Conservation (phyloP, 2,329 filamentous ascomycete genomes). For the Sclerotinia sclerotiorum region DNA sequence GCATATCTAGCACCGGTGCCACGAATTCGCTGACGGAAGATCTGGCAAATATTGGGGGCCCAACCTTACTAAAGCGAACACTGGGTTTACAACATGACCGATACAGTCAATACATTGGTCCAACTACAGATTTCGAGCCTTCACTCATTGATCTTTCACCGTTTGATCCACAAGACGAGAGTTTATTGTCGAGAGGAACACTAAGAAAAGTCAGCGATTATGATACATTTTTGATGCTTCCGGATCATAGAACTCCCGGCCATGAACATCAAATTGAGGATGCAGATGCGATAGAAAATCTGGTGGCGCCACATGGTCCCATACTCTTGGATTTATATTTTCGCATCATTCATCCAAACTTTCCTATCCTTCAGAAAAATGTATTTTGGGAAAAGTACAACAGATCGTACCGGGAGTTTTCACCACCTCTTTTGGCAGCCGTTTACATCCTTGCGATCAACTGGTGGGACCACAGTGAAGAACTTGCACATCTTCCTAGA, state of each 20-base stretch:
- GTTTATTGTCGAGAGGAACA: constrained; percentile 65
- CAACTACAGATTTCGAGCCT: constrained; percentile 80
- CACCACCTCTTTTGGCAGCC: constrained; percentile 73
- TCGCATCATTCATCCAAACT: constrained; percentile 73
- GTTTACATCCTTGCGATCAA: constrained; percentile 84
- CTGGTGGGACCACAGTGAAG: constrained; percentile 77
- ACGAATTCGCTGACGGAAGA: constrained; percentile 66
- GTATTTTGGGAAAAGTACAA: constrained; percentile 79
- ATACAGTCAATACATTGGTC: constrained; percentile 80
- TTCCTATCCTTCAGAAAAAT: constrained; percentile 79
- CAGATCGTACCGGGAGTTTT: constrained; percentile 69
- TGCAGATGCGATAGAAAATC: constrained; percentile 69
- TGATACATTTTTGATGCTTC: constrained; percentile 79
- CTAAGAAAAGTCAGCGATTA: constrained; percentile 74
- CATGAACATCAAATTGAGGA: constrained; percentile 69
- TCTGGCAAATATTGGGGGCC: constrained; percentile 68
- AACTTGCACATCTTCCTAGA: constrained; percentile 61
- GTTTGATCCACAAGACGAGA: constrained; percentile 81
- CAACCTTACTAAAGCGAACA: constrained; percentile 65
- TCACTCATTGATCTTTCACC: constrained; percentile 78
- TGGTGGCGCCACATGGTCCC: constrained; percentile 75
- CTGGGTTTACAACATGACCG: constrained; percentile 75
- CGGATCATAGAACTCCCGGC: constrained; percentile 70
- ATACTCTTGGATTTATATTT: constrained; percentile 80
- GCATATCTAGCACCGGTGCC: constrained; percentile 60